Base-by-base conservation (phyloP, 495 filamentous ascomycete genomes). In the Penicillium dipodomyicola region DNA sequence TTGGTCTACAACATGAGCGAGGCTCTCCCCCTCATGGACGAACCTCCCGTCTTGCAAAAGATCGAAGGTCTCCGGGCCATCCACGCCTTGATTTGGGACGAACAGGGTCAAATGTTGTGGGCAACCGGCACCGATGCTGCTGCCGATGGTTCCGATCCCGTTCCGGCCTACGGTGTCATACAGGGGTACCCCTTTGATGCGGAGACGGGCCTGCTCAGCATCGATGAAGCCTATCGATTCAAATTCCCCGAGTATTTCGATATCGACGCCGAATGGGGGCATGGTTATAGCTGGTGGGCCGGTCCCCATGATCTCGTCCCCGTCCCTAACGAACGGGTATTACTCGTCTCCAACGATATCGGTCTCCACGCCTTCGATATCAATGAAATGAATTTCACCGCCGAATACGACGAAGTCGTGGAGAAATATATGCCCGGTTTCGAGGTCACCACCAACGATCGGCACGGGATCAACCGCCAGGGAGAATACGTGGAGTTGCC, bases 1-100 rank as follows among this genome's bases (percentile, higher is more conserved):
- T 45, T 65, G 9, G 62, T 70, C 19, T 70, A 70, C 40, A 62
- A 70, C 17, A 46, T 60, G 22, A 70, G 62, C 45, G 23, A 41
- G 11, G 65, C 40, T 0, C 59, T 64, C 14, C 62, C 65, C 14
- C 56, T 70, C 3, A 54, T 56, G 15, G 59, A 65, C n/a, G 56
- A 68, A n/a, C 61, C 68, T 1, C 63, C 63, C 2, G 52, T 68
- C 15, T 25, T 70, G 25, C 68, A 70, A 44, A 70, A 64, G 25
- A 58, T 70, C 39, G 68, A 66, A 6, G 65, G 65, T 39, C 57
- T 70, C 0, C 63, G 63, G 0, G 68, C 68, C 20, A 67, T 70
- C 22, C 68, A 70, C 46, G 64, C 43, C 10, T 56, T 70, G 65
- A 66, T 70, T 41, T 70, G 65, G 68, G 68, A 70, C 30, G 68